Percentiles rank a stretch among this genome's conserved stretches.
These are phyloP conservation scores for Talaromyces sp. DNA, from an alignment of 2,329 filamentous ascomycete genomes.

Conservation along the genomic window DNA sequence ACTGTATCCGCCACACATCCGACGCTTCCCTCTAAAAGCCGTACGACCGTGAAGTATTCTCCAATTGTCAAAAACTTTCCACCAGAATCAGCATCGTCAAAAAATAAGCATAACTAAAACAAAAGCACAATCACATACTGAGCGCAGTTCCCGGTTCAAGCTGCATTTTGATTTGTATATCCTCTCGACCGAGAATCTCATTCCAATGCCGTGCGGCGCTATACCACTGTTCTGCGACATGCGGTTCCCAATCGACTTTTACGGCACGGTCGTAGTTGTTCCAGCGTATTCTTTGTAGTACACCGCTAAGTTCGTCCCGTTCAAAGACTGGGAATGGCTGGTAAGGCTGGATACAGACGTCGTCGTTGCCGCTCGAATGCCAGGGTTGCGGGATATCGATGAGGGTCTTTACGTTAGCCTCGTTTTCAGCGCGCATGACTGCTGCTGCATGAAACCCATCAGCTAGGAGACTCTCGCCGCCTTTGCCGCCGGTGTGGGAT, in stretches of 20 bases:
- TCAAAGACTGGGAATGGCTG: constrained; percentile 68
- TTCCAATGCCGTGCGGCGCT: constrained; percentile 71
- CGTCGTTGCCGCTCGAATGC: constrained; percentile 84
- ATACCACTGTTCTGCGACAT: constrained; percentile 65
- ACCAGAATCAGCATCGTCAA: neutral
- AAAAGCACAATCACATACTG: constrained; percentile 50
- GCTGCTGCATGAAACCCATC: constrained; percentile 76
- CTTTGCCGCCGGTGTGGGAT: constrained; percentile 62
- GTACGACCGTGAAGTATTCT: constrained; percentile 82
- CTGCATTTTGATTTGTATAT: constrained; percentile 62
- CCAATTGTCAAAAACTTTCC: constrained; percentile 90
- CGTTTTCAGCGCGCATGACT: constrained; percentile 53
- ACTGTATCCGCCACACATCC: constrained; percentile 91
- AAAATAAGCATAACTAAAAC: neutral
- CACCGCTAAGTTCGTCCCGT: constrained; percentile 42
- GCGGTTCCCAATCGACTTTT: constrained; percentile 52
- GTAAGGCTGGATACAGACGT: constrained; percentile 73
- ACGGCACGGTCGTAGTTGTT: constrained; percentile 85
- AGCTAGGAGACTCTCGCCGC: constrained; percentile 76
- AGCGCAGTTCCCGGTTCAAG: constrained; percentile 72
- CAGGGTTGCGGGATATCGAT: constrained; percentile 58
- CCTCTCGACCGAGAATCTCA: constrained; percentile 59
- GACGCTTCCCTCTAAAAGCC: constrained; percentile 74
- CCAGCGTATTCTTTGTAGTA: constrained; percentile 71
- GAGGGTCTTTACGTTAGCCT: constrained; percentile 56